Percentiles rank a stretch among this genome's conserved stretches.
These are phyloP conservation scores for Rhizopus delemar DNA, from an alignment of 371 early-diverging fungal genomes.

Conservation along the genomic window DNA sequence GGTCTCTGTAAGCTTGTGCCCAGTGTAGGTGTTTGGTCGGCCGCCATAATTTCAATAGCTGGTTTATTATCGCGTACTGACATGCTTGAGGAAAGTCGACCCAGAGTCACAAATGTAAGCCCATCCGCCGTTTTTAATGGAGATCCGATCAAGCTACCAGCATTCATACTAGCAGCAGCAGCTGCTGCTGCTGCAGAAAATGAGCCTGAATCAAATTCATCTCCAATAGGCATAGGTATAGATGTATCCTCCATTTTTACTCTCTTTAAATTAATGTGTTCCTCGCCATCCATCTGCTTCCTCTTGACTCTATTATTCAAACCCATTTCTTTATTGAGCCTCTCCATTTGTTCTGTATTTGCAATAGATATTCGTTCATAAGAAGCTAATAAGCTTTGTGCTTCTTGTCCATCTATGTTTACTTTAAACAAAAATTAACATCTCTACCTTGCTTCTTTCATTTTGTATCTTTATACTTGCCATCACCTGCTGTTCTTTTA, in stretches of 20 bases:
- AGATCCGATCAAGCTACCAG: conserved; percentile 46
- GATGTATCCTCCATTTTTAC: not conserved
- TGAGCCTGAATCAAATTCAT: not conserved
- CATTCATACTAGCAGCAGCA: conserved; percentile 50
- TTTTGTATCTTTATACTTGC: conserved; percentile 3
- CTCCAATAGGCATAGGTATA: not conserved
- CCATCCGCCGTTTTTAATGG: conserved; percentile 48
- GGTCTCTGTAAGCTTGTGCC: conserved; percentile 16
- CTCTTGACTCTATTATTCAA: not conserved
- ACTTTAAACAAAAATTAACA: conserved; percentile 1
- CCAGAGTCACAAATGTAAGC: conserved; percentile 51
- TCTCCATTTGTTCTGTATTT: conserved; percentile 24
- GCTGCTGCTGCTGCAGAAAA: conserved; percentile 29
- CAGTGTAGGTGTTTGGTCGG: conserved; percentile 24
- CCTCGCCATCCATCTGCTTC: not conserved
- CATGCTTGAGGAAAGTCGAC: conserved; percentile 45
- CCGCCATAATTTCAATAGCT: conserved; percentile 40
- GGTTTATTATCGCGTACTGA: conserved; percentile 36
- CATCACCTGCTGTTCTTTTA: not conserved
- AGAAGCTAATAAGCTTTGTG: conserved; percentile 30
- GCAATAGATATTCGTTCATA: conserved; percentile 25
- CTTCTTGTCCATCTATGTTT: conserved; percentile 9
- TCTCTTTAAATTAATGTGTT: not conserved
- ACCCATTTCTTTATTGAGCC: not conserved
- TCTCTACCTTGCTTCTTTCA: not conserved